Base-by-base conservation (phyloP, 345 rosid species). In the Aquilaria yunnanensis region DNA sequence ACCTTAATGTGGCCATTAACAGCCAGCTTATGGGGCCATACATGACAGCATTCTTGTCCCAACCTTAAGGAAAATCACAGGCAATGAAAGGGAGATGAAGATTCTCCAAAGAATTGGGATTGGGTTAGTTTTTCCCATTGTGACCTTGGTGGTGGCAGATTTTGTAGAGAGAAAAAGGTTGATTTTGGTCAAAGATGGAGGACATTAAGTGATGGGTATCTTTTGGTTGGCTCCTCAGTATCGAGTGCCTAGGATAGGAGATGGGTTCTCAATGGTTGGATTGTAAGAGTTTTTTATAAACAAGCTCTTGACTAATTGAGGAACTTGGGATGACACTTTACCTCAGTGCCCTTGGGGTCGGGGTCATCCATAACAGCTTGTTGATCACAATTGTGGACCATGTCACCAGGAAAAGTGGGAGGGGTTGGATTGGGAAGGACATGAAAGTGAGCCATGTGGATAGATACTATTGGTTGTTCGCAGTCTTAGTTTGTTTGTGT, bases 261-360 rank as follows among this genome's bases (percentile, higher is more conserved):
- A 88, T 53, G 83, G 77, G 60, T 82, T 82, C 64, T 64, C 78
- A 1, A 67, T 84, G 47, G 82, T 80, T 13, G 87, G 90, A 13
- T 72, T 85, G 65, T 86, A 83, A 63, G 96, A 83, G 64, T 82
- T 72, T 52, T 88, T 83, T 83, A 83, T 60, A 88, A 78, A 62
- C 86, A 85, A 70, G 82, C 79, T 46, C 90, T 86, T 9, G 85
- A 82, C 69, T 81, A 84, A 2, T 77, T 85, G 86, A 74, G 82
- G 65, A 83, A 81, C 51, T 69, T 82, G 53, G 88, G 88, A 77
- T 82, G 6, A 85, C 85, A 1, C 56, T 88, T 31, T 82, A 78
- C 54, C 79, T 82, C 1, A 86, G 85, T 34, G 81, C 78, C 33
- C 14, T 82, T 47, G 92, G 88, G 34, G 77, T 60, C 1, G 85